Evolutionary conservation across 1,139 yeast genomes (phyloP).

Genomic region (Kodamaea sp.): DNA sequence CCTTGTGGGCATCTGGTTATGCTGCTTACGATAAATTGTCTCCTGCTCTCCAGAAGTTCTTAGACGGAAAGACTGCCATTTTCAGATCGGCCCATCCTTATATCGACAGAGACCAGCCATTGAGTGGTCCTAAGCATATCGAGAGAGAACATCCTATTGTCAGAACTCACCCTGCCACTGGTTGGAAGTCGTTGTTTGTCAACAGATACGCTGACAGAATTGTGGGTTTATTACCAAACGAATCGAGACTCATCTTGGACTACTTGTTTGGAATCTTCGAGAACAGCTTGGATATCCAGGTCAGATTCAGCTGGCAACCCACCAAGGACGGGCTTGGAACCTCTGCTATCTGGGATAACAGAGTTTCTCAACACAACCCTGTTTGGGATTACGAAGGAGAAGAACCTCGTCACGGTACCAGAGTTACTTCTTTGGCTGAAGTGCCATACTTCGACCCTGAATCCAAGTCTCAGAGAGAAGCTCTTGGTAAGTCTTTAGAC

Average conservation of each 20-base stretch:
- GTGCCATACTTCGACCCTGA: slow-evolving; percentile 51
- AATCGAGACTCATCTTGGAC: slow-evolving; percentile 37
- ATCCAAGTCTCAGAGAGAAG: slow-evolving; percentile 56
- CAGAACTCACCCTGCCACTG: slow-evolving; percentile 55
- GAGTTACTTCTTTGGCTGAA: slow-evolving; percentile 62
- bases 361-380: slow-evolving; percentile 52
- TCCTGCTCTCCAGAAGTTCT: slow-evolving; percentile 46
- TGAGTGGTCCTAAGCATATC: slow-evolving; percentile 40
- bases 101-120: slow-evolving; percentile 42
- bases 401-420: slow-evolving; percentile 56
- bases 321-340: slow-evolving; percentile 51
- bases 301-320: slow-evolving; percentile 55
- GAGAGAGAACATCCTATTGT: slow-evolving; percentile 50
- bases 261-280: slow-evolving; percentile 43
- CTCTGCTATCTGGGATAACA: slow-evolving; percentile 61
- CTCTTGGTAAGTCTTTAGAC: slow-evolving; percentile 42
- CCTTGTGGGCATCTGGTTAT: slow-evolving; percentile 51
- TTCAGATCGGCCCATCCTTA: slow-evolving; percentile 47
- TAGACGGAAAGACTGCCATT: slow-evolving; percentile 51
- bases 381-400: slow-evolving; percentile 54
- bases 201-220: slow-evolving; percentile 44
- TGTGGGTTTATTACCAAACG: slow-evolving; percentile 46
- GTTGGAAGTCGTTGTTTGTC: slow-evolving; percentile 51
- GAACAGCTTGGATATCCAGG: slow-evolving; percentile 44
- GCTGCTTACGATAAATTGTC: slow-evolving; percentile 54